phyloP scores from a whole-genome alignment of 805 yeast species.

The Zygosaccharomyces bisporus region DNA sequence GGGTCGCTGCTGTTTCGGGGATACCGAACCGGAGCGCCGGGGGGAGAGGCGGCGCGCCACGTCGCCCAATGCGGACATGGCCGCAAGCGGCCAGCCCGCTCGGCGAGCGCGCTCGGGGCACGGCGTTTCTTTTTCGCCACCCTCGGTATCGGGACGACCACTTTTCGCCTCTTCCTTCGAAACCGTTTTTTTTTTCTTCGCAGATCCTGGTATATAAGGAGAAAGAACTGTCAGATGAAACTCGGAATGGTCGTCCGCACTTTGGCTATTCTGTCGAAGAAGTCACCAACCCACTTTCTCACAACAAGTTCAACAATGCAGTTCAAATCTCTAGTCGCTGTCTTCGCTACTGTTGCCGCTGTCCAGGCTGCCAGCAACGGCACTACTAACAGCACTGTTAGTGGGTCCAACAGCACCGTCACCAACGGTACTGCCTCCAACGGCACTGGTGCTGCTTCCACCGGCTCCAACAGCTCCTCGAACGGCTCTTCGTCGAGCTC shows the following conservation, averaged over 20 bases:
- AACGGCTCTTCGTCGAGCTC: slow-evolving; percentile 40
- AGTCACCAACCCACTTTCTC: neutral
- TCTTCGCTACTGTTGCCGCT: slow-evolving; percentile 67
- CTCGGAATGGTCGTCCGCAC: neutral
- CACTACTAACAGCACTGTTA: slow-evolving; percentile 46
- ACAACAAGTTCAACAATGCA: slow-evolving; percentile 48
- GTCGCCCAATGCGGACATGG: neutral
- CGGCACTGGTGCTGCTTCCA: slow-evolving; percentile 34
- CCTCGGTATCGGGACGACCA: neutral
- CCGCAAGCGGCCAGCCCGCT: neutral
- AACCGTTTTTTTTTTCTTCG: neutral
- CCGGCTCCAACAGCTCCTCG: slow-evolving; percentile 42
- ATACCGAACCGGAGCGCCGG: neutral
- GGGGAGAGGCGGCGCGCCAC: slow-evolving; percentile 1
- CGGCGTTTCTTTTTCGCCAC: neutral
- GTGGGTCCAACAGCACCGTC: slow-evolving; percentile 39
- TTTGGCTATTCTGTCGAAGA: neutral
- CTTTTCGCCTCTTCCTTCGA: neutral
- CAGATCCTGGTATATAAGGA: slow-evolving; percentile 7
- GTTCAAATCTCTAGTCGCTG: slow-evolving; percentile 63
- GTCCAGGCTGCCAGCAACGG: slow-evolving; percentile 63
- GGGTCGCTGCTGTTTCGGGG: neutral
- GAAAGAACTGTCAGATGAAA: neutral
- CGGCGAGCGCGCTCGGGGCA: neutral
- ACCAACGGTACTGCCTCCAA: slow-evolving; percentile 55